A percentile compares a stretch with the other conserved stretches of the same genome.
Conservation (phyloP, 2,329 filamentous ascomycete genomes). For the Coniochaeta sp. region DNA sequence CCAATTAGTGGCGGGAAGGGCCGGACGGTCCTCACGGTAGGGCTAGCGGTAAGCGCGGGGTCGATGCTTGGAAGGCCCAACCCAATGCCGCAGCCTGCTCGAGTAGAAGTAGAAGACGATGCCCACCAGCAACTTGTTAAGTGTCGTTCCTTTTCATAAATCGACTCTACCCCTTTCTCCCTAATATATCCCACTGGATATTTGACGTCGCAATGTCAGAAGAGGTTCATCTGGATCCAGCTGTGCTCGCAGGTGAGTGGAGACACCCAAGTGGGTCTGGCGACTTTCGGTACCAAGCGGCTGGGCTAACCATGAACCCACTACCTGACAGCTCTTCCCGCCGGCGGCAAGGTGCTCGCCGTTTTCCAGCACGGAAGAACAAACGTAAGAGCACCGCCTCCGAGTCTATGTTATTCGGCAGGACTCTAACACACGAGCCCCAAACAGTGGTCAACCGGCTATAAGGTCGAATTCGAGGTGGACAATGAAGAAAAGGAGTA, state of each 20-base stretch:
- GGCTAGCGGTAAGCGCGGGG: not conserved
- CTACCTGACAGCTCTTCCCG: not conserved
- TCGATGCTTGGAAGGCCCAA: not conserved
- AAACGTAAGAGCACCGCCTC: not conserved
- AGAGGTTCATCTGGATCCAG: not conserved
- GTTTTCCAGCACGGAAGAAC: not conserved
- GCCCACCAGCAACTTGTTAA: no score
- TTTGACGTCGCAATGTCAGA: not conserved
- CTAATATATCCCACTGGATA: not conserved
- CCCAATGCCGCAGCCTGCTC: not conserved
- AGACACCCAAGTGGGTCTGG: not conserved
- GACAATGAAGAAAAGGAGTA: not conserved
- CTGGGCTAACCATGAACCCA: not conserved
- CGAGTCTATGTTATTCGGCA: no score
- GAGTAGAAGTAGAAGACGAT: not conserved
- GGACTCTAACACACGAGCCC: not conserved
- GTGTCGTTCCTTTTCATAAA: not conserved
- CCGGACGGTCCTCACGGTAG: no score
- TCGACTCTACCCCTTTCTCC: not conserved
- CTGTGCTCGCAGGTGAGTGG: not conserved
- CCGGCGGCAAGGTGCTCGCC: not conserved
- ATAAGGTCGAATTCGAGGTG: not conserved
- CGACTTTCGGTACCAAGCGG: not conserved
- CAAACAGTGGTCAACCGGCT: not conserved
- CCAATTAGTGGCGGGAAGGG: constrained; percentile 1